Conservation (phyloP, 805 yeast genomes). For the Ogataea glucozyma region DNA sequence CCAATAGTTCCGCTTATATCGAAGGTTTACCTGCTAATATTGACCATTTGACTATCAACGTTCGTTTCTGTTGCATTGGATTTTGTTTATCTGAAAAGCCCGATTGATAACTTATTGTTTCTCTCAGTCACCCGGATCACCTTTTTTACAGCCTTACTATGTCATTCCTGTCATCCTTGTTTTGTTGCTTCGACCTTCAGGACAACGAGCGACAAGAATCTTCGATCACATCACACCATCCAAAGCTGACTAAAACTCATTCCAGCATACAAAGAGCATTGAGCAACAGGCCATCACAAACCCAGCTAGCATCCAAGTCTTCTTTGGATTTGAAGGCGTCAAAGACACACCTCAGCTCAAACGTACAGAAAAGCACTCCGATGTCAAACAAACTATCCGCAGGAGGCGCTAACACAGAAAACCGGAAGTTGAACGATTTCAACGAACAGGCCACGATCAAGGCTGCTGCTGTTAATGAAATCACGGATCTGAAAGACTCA, state of each 20-base stretch:
- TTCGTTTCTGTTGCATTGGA: too few relatives aligned
- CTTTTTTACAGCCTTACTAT: constrained; percentile 18
- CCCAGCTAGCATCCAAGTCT: constrained; percentile 12
- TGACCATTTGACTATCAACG: too few relatives aligned
- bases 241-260: constrained; percentile 34
- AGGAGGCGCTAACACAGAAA: constrained; percentile 1
- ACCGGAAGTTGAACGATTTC: constrained; percentile 9
- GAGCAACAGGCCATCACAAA: constrained; percentile 24
- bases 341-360: constrained; percentile 1
- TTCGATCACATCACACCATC: constrained; percentile 26
- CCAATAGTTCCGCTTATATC: neutral
- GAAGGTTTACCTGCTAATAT: neutral
- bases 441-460: constrained; percentile 16
- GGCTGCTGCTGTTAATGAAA: constrained; percentile 28
- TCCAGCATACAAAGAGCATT: constrained; percentile 38
- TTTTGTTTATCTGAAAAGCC: too few relatives aligned
- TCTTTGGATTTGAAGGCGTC: constrained; percentile 11
- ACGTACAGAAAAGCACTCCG: neutral
- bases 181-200: constrained; percentile 38
- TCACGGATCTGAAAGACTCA: constrained; percentile 36
- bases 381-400: constrained; percentile 3
- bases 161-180: constrained; percentile 37
- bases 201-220: constrained; percentile 33
- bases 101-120: neutral
- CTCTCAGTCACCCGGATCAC: neutral